Base-by-base conservation (phyloP, 139 green algal species). In the Tetraselmis striata region DNA sequence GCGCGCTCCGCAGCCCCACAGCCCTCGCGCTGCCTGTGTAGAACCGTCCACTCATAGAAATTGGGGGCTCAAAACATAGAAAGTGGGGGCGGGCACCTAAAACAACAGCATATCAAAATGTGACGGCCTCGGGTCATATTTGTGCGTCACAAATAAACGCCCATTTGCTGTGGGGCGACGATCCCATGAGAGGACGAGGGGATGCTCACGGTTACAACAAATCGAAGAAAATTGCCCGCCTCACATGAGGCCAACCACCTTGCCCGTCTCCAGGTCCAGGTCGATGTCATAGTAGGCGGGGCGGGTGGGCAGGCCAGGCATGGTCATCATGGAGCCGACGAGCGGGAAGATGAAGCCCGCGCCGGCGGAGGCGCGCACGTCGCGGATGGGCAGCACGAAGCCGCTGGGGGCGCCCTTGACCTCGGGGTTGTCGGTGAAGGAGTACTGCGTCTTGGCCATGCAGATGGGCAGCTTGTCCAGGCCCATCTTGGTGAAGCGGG, bases 371-470 rank as follows among this genome's bases (percentile, higher is more conserved):
- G 92, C 94, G 0, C 95, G 84, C 2, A 99, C 80, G 80, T 99
- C 96, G 5, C 87, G 83, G 84, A 99, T 96, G 1, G 92, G 94
- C 78, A 99, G 88, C 23, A 86, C 88, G 85, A 99, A 99, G 28
- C 96, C 97, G 23, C 28, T 89, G 26, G 95, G 95, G 0, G 94
- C 93, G 75, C 94, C 94, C 84, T 98, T 98, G 23, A 89, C 31
- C 11, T 78, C 87, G 30, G 95, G 85, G 81, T 98, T 92, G 78
- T 95, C 87, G 58, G 87, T 94, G 89, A 98, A 98, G 75, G 90
- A 95, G 91, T 98, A 98, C 88, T 98, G 96, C 75, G 97, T 99
- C 89, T 99, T 99, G 76, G 97, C 97, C 94, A 99, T 99, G 91
- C 97, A 99, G 80, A 99, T 96, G 59, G 97, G 97, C 82, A 99